A percentile compares a stretch with the other conserved stretches of the same genome.
Evolutionary conservation across 163 green algal genomes (phyloP).

Genomic region (Coccomyxa subellipsoidea): DNA sequence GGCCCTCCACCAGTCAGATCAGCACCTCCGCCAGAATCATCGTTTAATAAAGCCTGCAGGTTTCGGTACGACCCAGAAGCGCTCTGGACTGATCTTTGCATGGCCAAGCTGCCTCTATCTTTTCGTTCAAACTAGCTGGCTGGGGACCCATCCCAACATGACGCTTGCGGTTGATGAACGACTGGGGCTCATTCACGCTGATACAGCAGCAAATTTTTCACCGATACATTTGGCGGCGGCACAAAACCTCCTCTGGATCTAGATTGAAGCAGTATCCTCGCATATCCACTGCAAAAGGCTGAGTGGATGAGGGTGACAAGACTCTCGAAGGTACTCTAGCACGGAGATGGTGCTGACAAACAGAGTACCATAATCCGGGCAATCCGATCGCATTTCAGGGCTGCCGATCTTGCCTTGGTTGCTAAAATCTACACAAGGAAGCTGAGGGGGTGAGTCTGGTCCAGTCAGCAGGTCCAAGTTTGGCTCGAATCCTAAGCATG

Average conservation of each 20-base stretch:
- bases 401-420: neutral
- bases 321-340: neutral
- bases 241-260: no score
- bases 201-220: no score
- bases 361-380: neutral
- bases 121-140: neutral
- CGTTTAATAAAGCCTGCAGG: constrained; percentile 51
- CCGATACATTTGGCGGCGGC: no score
- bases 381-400: neutral
- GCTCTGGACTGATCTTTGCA: constrained; percentile 11
- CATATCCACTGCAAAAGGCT: neutral
- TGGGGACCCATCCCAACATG: neutral
- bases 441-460: neutral
- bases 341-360: neutral
- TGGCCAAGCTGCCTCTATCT: neutral
- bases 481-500: no score
- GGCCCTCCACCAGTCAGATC: constrained; percentile 39
- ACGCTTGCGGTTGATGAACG: no score
- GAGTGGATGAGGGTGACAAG: neutral
- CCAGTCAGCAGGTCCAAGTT: neutral
- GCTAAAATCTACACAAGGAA: neutral
- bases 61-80: constrained; percentile 59
- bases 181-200: no score
- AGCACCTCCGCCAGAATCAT: neutral
- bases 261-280: no score